Percentiles rank a stretch among this genome's conserved stretches.
These are phyloP conservation scores for Hyphodiscus sp. DNA, from an alignment of 2,329 filamentous ascomycete genomes.

Conservation along the genomic window DNA sequence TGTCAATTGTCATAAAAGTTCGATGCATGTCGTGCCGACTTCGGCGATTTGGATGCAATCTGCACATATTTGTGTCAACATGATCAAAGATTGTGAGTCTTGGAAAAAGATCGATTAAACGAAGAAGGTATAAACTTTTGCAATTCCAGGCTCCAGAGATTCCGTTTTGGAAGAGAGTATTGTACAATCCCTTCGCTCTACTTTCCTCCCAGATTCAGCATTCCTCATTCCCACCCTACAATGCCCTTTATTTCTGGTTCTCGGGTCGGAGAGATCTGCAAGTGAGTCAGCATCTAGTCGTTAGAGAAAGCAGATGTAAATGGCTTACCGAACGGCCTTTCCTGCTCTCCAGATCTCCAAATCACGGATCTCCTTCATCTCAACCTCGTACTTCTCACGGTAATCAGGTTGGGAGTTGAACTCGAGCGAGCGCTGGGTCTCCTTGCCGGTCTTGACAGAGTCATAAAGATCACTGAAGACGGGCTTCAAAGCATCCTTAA, in stretches of 20 bases:
- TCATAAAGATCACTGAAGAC: slow-evolving; percentile 98
- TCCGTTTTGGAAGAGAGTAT: slow-evolving; percentile 26
- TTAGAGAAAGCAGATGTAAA: neutral
- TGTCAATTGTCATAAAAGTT: neutral
- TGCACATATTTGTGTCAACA: slow-evolving; percentile 2
- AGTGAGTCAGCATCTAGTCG: slow-evolving; percentile 12
- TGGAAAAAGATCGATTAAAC: slow-evolving; percentile 2
- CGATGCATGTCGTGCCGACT: slow-evolving; percentile 11
- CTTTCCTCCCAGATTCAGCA: slow-evolving; percentile 16
- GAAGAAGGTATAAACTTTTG: slow-evolving; percentile 26
- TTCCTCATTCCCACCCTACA: slow-evolving; percentile 9
- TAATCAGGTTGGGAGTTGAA: slow-evolving; percentile 97
- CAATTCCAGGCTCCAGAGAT: slow-evolving; percentile 28
- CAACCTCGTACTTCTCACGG: slow-evolving; percentile 92
- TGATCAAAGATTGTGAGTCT: slow-evolving; percentile 6
- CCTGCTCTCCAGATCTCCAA: slow-evolving; percentile 99
- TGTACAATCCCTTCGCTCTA: slow-evolving; percentile 30
- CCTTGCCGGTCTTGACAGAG: slow-evolving; percentile 80
- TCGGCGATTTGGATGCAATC: slow-evolving; percentile 13
- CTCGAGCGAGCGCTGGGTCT: slow-evolving; percentile 94
- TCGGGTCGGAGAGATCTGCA: slow-evolving; percentile 70
- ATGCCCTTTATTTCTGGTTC: slow-evolving; percentile 60
- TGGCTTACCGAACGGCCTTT: slow-evolving; percentile 80
- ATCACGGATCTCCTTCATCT: slow-evolving; percentile 97
- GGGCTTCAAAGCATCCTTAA: slow-evolving; percentile 98